These are phyloP conservation scores for Remersonia thermophila DNA, from an alignment of 2,329 filamentous ascomycete genomes.

Conservation along the genomic window DNA sequence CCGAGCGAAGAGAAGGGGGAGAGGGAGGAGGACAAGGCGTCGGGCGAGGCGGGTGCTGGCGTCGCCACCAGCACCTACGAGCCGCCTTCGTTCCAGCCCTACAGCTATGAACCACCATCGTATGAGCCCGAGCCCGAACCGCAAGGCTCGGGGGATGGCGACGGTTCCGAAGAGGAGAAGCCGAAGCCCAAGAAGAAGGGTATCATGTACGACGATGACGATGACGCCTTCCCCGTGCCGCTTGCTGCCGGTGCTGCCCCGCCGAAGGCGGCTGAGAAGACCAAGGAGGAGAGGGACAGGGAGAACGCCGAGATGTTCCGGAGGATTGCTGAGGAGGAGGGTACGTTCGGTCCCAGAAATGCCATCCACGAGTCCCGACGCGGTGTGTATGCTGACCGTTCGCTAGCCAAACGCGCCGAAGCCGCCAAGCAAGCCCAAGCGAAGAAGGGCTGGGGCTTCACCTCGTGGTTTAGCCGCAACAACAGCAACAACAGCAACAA, in stretches of 20 bases:
- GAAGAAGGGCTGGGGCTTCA: conserved; percentile 68
- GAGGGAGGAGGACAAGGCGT: not conserved
- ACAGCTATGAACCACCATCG: conserved; percentile 48
- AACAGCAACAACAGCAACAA: conserved; percentile 50
- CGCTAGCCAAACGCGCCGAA: conserved; percentile 47
- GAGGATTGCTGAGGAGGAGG: conserved; percentile 67
- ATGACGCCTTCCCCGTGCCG: conserved; percentile 52
- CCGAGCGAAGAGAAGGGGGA: conserved; percentile 11
- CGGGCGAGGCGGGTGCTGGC: conserved; percentile 15
- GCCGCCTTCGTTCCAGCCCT: conserved; percentile 22
- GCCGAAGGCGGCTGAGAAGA: conserved; percentile 42
- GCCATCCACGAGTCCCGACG: not conserved
- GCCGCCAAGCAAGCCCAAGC: conserved; percentile 32
- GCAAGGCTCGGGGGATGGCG: conserved; percentile 29
- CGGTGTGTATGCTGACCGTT: conserved; percentile 5
- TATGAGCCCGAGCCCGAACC: conserved; percentile 50
- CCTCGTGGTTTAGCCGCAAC: conserved; percentile 69
- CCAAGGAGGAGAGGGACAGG: conserved; percentile 55
- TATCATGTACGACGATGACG: conserved; percentile 72
- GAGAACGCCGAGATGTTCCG: conserved; percentile 79
- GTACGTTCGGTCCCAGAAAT: conserved; percentile 38
- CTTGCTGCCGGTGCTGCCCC: too few relatives aligned
- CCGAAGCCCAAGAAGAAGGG: conserved; percentile 60
- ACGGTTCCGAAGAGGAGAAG: conserved; percentile 34
- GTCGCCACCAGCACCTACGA: conserved; percentile 20